Evolutionary conservation across 2,329 filamentous ascomycete genomes (phyloP).

Genomic region (Neonectria sp.): DNA sequence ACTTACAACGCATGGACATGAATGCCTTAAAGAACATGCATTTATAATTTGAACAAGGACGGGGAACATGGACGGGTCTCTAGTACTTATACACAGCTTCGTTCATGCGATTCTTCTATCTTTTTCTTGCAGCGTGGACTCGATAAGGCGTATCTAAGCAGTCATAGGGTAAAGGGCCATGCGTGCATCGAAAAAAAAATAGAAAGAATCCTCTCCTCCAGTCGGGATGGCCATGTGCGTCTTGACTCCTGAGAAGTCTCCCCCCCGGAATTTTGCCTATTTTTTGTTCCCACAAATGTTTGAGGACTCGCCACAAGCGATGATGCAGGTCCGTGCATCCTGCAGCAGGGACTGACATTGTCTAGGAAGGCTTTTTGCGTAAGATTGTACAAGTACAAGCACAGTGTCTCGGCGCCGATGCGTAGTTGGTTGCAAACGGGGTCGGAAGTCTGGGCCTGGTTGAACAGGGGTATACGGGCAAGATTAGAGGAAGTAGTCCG

Average conservation of each 20-base stretch:
- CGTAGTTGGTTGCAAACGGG: constrained; percentile 33
- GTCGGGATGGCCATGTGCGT: constrained; percentile 24
- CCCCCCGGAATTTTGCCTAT: constrained; percentile 26
- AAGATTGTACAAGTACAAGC: constrained; percentile 51
- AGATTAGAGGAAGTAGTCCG: constrained; percentile 96
- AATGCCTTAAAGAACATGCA: neutral
- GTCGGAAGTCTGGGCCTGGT: constrained; percentile 41
- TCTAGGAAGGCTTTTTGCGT: constrained; percentile 39
- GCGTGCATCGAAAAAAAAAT: constrained; percentile 32
- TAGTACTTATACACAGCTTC: constrained; percentile 8
- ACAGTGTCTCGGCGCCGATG: constrained; percentile 34
- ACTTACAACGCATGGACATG: neutral
- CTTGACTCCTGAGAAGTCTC: constrained; percentile 34
- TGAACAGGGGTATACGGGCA: constrained; percentile 47
- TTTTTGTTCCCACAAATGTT: constrained; percentile 30
- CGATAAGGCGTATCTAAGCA: constrained; percentile 50
- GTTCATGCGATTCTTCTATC: constrained; percentile 42
- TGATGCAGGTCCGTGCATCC: constrained; percentile 42
- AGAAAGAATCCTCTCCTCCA: constrained; percentile 31
- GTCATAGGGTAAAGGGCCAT: constrained; percentile 36
- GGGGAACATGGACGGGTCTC: neutral
- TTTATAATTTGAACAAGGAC: neutral
- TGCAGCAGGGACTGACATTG: constrained; percentile 36
- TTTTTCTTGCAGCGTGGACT: constrained; percentile 45
- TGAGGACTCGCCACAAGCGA: constrained; percentile 39